Evolutionary conservation across 495 filamentous ascomycete genomes (phyloP), one percentile per base, ranked within the genome.

Genomic region (Acidiella bohemica): DNA sequence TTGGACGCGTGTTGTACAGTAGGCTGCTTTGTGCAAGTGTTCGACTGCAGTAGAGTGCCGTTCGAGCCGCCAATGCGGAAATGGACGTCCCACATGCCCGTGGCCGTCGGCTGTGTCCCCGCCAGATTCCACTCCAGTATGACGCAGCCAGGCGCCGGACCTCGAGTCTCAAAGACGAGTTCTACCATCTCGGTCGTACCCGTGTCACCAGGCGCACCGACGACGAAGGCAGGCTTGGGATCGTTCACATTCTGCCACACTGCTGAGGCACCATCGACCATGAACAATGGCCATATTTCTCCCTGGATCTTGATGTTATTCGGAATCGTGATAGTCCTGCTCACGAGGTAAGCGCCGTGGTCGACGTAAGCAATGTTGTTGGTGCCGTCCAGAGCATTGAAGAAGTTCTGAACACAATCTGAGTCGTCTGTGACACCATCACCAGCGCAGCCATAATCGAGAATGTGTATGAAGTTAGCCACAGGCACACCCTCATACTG

Each of bases 51-150:
- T 33, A 76, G 56, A 2, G 87, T 93, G 32, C 87, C 86, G 4
- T 78, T 75, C 18, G 79, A 73, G 8, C 88, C 88, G 39, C 86
- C 79, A 53, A 84, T 71, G 42, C 88, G 84, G 59, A 84, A 78
- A 60, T 95, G 88, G 7, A 86, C 80, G 55, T 96, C 88, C 85
- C 85, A 96, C 64, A 94, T 73, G 25, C 50, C 50, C 7, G 41
- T 40, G 0, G 78, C 73, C 41, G 83, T 87, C 31, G 80, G 76
- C 6, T 66, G 60, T 2, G 66, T 56, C 16, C 70, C 72, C 6
- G 70, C 78, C 5, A 94, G 55, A 63, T 96, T 95, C 85, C 86
- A 96, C 53, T 96, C 70, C 58, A 94, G 72, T 32, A 96, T 64
- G 51, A 93, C 81, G 18, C 87, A 87, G 42, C 88, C 88, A 13